Base-by-base conservation (phyloP, 2,329 filamentous ascomycete species). In the Microcyclospora tardicrescens region DNA sequence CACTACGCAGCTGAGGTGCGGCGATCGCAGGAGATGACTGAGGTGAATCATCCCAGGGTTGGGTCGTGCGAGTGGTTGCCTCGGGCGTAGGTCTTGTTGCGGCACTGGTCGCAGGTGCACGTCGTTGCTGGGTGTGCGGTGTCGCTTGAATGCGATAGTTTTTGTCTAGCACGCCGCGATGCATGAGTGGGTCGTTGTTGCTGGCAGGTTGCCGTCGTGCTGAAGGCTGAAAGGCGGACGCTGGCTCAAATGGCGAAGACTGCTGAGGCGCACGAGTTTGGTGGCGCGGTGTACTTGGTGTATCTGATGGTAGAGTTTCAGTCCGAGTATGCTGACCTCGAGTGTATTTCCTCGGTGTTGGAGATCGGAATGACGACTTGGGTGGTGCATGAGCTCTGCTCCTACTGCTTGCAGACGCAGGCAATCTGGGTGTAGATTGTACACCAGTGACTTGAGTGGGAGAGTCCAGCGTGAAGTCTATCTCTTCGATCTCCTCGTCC, bases 111-210 rank as follows among this genome's bases (percentile, higher is more conserved):
- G 43, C 31, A n/a, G 44, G 43, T 46, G 45, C 40, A 40, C 52
- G 40, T 16, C 45, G 44, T n/a, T 47, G 52, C 38, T 51, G 50
- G 24, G 50, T 54, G 54, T 91, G 79, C 0, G 91, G 91, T 9
- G 91, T 98, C 5, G 89, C 85, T 61, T 93, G 84, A 16, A 98
- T 72, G 27, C 89, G 84, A 65, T 93, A 98, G 41, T 83, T 95
- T 63, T 93, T 95, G 67, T 96, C 87, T 5, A 93, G 75, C n/a
- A 96, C 71, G 19, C 19, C 19, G 19, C 82, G 83, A 59, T 96
- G 89, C 31, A 98, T 72, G 8, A 96, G 69, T 2, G 84, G 83
- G 55, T 95, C 85, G 43, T 77, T 74, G 52, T 62, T 66, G 42
- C 58, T 57, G 10, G 54, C 47, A 28, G 52, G 53, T 37, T 63